These are phyloP conservation scores for Trichoderma sp. DNA, from an alignment of 2,329 filamentous ascomycete genomes.

Conservation along the genomic window DNA sequence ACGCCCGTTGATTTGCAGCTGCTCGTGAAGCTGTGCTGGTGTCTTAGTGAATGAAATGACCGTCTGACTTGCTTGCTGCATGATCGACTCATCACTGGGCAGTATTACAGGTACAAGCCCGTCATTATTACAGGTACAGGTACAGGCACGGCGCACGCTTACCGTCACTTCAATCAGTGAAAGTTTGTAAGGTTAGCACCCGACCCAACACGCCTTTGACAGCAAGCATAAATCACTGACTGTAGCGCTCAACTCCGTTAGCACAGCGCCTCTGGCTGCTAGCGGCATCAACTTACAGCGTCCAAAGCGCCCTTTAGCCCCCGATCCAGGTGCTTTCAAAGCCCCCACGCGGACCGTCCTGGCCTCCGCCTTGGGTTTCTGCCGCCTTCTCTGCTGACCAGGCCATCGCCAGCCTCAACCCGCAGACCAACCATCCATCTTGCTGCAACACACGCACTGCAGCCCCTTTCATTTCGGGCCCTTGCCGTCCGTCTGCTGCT, in stretches of 20 bases:
- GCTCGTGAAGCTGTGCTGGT: not conserved
- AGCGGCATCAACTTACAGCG: not conserved
- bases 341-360: constrained; percentile 9
- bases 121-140: too few species aligned
- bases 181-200: too few species aligned
- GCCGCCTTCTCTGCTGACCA: constrained; percentile 21
- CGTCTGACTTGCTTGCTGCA: too few species aligned
- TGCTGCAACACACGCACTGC: constrained; percentile 10
- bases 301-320: not conserved
- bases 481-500: not conserved
- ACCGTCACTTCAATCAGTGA: too few species aligned
- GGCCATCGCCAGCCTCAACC: constrained; percentile 16
- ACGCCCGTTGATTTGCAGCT: not conserved
- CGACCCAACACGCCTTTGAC: too few species aligned
- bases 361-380: constrained; percentile 18
- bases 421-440: not conserved
- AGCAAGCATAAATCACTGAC: not conserved
- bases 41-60: not conserved
- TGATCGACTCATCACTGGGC: too few species aligned
- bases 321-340: not conserved
- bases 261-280: not conserved
- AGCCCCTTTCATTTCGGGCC: not conserved
- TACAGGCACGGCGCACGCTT: too few species aligned
- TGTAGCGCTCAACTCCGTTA: not conserved
- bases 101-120: too few species aligned